phyloP scores from a whole-genome alignment of 192 early-diverging fungal genomes.

The Coemansia sp. region DNA sequence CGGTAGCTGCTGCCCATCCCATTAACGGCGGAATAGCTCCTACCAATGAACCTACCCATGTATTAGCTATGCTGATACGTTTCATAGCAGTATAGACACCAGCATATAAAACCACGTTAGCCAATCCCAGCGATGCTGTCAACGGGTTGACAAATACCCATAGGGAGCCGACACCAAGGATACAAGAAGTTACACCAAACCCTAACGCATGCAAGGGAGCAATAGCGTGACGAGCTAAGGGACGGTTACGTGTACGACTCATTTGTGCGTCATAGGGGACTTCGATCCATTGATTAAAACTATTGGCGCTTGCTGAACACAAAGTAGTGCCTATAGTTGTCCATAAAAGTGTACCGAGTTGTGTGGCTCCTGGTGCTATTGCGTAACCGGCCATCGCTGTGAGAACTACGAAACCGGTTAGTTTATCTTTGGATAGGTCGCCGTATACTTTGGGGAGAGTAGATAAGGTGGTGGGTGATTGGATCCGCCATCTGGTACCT shows the following conservation, averaged over 20 bases:
- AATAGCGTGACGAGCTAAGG: slow-evolving; percentile 77
- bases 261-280: slow-evolving; percentile 97
- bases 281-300: slow-evolving; percentile 97
- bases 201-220: slow-evolving; percentile 76
- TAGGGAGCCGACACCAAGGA: slow-evolving; percentile 66
- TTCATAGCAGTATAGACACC: slow-evolving; percentile 92
- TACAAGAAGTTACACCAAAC: slow-evolving; percentile 71
- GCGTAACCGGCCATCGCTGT: slow-evolving; percentile 96
- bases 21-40: slow-evolving; percentile 98
- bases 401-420: slow-evolving; percentile 87
- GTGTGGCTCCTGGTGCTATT: slow-evolving; percentile 75
- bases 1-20: slow-evolving; percentile 93
- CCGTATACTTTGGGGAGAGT: slow-evolving; percentile 54
- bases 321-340: slow-evolving; percentile 85
- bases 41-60: slow-evolving; percentile 92
- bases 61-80: slow-evolving; percentile 90
- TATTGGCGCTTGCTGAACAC: slow-evolving; percentile 87
- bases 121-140: slow-evolving; percentile 74
- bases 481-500: slow-evolving; percentile 31
- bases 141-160: slow-evolving; percentile 83
- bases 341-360: slow-evolving; percentile 66
- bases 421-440: slow-evolving; percentile 84
- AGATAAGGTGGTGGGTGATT: neutral
- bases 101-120: slow-evolving; percentile 91
- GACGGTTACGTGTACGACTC: slow-evolving; percentile 86